These are phyloP conservation scores for Pichia rugopelliculosa DNA, from an alignment of 805 yeast species.

Conservation along the genomic window DNA sequence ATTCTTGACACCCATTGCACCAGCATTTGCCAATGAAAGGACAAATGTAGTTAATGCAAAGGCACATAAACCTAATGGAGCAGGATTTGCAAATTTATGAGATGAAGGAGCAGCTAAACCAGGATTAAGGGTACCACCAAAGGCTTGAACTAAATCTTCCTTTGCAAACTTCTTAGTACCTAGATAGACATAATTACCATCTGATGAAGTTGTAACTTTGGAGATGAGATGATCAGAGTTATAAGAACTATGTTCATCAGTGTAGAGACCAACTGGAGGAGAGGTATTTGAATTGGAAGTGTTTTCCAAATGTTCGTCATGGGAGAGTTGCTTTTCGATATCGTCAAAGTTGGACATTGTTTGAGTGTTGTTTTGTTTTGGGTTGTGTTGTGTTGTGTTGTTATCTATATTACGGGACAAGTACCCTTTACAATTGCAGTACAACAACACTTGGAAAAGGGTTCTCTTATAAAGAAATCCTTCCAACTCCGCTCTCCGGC, in stretches of 20 bases:
- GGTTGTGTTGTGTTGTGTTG: not conserved
- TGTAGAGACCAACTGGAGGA: constrained; percentile 19
- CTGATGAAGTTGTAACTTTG: constrained; percentile 39
- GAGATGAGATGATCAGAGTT: constrained; percentile 11
- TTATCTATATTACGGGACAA: too few species aligned
- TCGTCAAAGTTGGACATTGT: constrained; percentile 12
- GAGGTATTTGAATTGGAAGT: constrained; percentile 7
- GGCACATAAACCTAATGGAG: constrained; percentile 66
- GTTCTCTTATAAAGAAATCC: too few species aligned
- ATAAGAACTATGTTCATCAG: constrained; percentile 9
- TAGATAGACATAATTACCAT: constrained; percentile 58
- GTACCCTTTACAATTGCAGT: too few species aligned
- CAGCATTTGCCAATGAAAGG: constrained; percentile 53
- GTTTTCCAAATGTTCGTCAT: constrained; percentile 15
- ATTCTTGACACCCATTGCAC: constrained; percentile 59
- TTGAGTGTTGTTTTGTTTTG: not conserved
- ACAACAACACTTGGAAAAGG: too few species aligned
- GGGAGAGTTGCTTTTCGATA: constrained; percentile 16
- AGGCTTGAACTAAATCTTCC: constrained; percentile 54
- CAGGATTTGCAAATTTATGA: constrained; percentile 64
- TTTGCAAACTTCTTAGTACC: constrained; percentile 66
- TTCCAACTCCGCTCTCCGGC: too few species aligned
- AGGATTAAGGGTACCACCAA: constrained; percentile 80
- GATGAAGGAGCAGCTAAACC: constrained; percentile 53
- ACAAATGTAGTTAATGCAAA: constrained; percentile 66